These are phyloP conservation scores for Populus davidiana DNA, from an alignment of 345 rosid species.

Conservation along the genomic window DNA sequence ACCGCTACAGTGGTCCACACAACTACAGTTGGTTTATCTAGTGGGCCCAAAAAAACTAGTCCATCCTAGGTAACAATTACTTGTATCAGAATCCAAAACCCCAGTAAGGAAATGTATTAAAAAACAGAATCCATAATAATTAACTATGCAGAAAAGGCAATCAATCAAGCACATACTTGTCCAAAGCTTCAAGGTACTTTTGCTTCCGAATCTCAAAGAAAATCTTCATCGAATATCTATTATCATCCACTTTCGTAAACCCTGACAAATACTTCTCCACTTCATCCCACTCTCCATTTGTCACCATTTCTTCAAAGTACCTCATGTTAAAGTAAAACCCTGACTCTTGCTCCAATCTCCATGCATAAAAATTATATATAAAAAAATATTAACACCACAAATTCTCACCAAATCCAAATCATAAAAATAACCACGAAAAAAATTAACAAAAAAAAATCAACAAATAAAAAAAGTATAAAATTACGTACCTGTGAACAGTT, in stretches of 20 bases:
- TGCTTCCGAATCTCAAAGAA: slow-evolving; percentile 90
- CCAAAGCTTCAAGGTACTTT: slow-evolving; percentile 86
- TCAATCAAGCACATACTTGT: slow-evolving; percentile 51
- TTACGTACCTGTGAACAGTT: slow-evolving; percentile 63
- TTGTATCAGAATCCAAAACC: not conserved
- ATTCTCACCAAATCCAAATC: slow-evolving; percentile 8
- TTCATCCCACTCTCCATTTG: slow-evolving; percentile 90
- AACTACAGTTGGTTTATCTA: not conserved
- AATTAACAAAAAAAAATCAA: not conserved
- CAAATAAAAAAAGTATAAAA: not conserved
- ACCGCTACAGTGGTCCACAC: not conserved
- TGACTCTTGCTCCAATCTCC: slow-evolving; percentile 87
- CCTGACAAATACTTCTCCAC: slow-evolving; percentile 82
- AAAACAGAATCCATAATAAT: not conserved
- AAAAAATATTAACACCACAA: not conserved
- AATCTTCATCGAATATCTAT: slow-evolving; percentile 88
- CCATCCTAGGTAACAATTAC: not conserved
- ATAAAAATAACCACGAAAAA: not conserved
- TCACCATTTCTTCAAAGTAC: slow-evolving; percentile 80
- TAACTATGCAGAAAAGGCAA: not conserved
- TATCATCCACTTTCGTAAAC: slow-evolving; percentile 73
- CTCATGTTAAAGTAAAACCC: slow-evolving; percentile 81
- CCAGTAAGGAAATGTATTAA: not conserved
- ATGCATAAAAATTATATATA: not conserved
- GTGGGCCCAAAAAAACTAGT: not conserved